Conservation (phyloP, 2,329 filamentous ascomycete species). For the Blastomyces silverae region DNA sequence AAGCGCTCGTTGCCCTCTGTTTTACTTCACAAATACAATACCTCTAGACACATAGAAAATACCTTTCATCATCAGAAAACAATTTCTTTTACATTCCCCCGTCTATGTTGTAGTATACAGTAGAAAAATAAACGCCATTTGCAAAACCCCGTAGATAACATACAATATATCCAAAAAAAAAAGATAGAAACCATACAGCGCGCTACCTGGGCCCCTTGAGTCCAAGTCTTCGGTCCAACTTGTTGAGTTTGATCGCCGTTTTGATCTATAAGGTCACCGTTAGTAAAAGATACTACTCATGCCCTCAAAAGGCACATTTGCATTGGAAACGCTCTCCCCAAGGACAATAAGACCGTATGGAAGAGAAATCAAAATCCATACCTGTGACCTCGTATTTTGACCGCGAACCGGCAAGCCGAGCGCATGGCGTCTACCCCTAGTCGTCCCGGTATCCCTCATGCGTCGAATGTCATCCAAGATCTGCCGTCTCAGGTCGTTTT, state of each 20-base stretch:
- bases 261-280: conserved; percentile 43
- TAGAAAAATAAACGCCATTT: conserved; percentile 12
- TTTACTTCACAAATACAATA: neutral
- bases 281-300: conserved; percentile 20
- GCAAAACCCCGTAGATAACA: neutral
- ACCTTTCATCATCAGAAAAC: neutral
- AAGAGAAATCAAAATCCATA: conserved; percentile 30
- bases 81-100: conserved; percentile 19
- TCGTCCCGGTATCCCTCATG: conserved; percentile 83
- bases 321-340: neutral
- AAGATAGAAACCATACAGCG: neutral
- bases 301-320: neutral
- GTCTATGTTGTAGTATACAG: conserved; percentile 13
- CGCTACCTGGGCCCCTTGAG: conserved; percentile 12
- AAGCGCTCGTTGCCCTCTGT: neutral
- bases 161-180: conserved; percentile 9
- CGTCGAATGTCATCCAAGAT: conserved; percentile 79
- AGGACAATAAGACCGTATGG: conserved; percentile 4
- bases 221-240: conserved; percentile 47
- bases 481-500: conserved; percentile 73
- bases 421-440: conserved; percentile 82
- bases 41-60: neutral
- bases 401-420: conserved; percentile 88
- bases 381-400: conserved; percentile 76
- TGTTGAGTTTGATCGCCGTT: conserved; percentile 55